Evolutionary conservation across 116 monocot species (phyloP), one percentile per base, ranked within the genome.

Genomic region (Posidonia oceanica): DNA sequence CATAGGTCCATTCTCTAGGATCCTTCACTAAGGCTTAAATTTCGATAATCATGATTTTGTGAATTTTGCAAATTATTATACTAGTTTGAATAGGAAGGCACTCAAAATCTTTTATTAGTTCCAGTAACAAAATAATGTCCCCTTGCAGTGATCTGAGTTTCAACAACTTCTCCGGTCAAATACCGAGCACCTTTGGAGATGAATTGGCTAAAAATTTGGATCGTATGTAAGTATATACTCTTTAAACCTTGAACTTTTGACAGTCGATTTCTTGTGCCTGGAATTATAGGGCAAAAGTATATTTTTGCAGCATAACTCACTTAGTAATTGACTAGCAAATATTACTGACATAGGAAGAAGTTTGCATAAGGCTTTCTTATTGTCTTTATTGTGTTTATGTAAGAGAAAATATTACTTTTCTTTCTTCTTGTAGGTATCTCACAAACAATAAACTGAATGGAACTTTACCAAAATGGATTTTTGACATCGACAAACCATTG

Each of bases 131-230:
- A 14, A 36, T 55, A n/a, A 5, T 20, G 40, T 59, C 74, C 6
- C 62, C 53, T 77, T 75, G 61, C 81, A 92, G 91, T 67, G 91
- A 92, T 63, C 53, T 92, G 61, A 88, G 88, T 65, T 92, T 88
- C 61, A 92, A 92, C 77, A 74, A 82, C 55, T 63, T 92, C 40
- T 79, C 79, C 2, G 91, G 88, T 14, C 57, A 42, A 67, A 78
- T 91, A 68, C 85, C 91, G 55, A 37, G 21, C 17, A 80, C 40
- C 61, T 80, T 75, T 66, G 59, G 15, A 18, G 17, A 36, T 29
- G 48, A 48, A n/a, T 54, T 65, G 20, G 3, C 11, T 51, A 14
- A 17, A 11, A 0, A 18, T 2, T 0, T 72, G 39, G 60, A 22
- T 23, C 44, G 13, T 20, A 52, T 72, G 72, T 72, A 72, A 72